These are phyloP conservation scores for Leonotis leonurus DNA, from an alignment of 257 asterid genomes.

Conservation along the genomic window DNA sequence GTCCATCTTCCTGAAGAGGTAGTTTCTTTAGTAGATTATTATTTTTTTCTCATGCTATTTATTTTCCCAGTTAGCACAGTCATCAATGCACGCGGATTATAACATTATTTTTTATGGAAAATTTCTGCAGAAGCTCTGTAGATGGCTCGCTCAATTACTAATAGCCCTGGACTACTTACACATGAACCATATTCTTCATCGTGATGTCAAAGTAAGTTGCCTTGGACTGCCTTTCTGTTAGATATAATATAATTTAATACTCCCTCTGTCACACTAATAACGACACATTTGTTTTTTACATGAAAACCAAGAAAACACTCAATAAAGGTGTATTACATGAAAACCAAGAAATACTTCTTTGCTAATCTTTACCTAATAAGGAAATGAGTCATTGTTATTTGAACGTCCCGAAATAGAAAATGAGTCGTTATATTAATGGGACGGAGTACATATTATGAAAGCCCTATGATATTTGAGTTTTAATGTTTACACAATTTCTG, in stretches of 20 bases:
- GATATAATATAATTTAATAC: too few species aligned
- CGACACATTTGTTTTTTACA: too few species aligned
- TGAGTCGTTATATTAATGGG: too few species aligned
- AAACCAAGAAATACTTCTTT: too few species aligned
- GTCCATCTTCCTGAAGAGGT: conserved; percentile 80
- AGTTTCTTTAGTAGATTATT: conserved; percentile 4
- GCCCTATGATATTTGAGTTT: neutral
- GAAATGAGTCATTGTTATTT: too few species aligned
- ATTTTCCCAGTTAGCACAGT: neutral
- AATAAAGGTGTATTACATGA: too few species aligned
- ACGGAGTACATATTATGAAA: neutral
- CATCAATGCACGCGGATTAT: neutral
- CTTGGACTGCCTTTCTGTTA: conserved; percentile 10
- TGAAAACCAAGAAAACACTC: too few species aligned
- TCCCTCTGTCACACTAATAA: too few species aligned
- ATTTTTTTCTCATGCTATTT: neutral
- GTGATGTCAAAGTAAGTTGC: conserved; percentile 76
- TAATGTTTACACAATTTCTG: conserved; percentile 19
- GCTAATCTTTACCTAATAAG: too few species aligned
- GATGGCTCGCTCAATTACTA: conserved; percentile 91
- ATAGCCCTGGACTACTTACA: conserved; percentile 90
- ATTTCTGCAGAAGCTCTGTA: conserved; percentile 62
- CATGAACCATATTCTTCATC: conserved; percentile 79
- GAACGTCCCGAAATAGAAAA: too few species aligned
- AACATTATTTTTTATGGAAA: conserved; percentile 4